Base-by-base conservation (phyloP, 371 early-diverging fungal genomes). In the Rhizopus delemar region DNA sequence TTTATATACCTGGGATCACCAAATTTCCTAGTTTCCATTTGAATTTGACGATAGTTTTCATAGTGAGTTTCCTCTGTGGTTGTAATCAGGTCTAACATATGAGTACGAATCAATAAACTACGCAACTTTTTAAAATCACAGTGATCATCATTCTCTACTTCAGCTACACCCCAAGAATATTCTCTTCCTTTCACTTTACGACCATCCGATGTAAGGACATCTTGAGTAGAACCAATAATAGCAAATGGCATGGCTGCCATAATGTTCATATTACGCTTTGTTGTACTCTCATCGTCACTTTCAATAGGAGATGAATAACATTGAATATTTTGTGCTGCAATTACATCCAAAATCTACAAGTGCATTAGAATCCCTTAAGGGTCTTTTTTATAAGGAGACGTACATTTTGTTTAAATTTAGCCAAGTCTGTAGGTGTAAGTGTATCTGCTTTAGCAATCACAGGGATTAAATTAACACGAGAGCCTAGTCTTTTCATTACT, bases 391-490 rank as follows among this genome's bases (percentile, higher is more conserved):
- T 36, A 36, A 36, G 11, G 51, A 93, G 41, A 38, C 68, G 62
- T 84, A 84, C 86, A 39, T 90, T 81, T 64, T 89, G 84, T 70
- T 96, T 96, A 77, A 93, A 92, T 55, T 83, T 77, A 41, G 80
- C 82, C 55, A 97, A 68, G 65, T 93, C 92, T 7, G 83, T 74
- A n/a, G 87, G 86, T 29, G 96, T 93, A 63, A 95, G 67, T 8
- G 93, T 94, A 74, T 97, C 98, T 53, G 95, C 91, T 72, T 96
- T 97, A 41, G 96, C 88, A 69, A 97, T 91, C 11, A 96, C 88
- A 31, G 98, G 95, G 63, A 97, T 92, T 60, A 94, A 65, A 73
- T 94, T 94, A 56, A 92, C 91, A 53, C 92, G 84, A 15, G 86
- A 80, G 16, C 93, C 88, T 45, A 94, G 72, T 33, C 86, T 82